These are phyloP conservation scores for Anthracocystis setariae DNA, from an alignment of 1,284 basidiomycete genomes.

Conservation along the genomic window DNA sequence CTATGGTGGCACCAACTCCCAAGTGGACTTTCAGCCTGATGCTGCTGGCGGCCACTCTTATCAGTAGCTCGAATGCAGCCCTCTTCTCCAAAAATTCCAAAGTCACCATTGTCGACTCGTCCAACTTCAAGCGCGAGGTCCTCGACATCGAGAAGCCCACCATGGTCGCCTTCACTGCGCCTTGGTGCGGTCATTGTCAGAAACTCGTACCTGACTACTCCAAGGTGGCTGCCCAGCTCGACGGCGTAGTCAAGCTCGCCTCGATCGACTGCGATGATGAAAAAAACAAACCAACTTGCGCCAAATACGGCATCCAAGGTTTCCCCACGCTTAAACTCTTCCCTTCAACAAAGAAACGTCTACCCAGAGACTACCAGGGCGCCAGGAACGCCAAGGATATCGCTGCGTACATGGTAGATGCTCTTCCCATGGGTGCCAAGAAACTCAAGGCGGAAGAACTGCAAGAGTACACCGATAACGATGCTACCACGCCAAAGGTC, in stretches of 20 bases:
- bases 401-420: conserved; percentile 79
- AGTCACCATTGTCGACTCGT: conserved; percentile 47
- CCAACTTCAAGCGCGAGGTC: conserved; percentile 62
- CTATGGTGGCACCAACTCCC: conserved; percentile 4
- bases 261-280: conserved; percentile 90
- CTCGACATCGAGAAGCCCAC: conserved; percentile 67
- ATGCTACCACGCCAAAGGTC: conserved; percentile 49
- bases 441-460: conserved; percentile 74
- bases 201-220: conserved; percentile 84
- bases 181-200: conserved; percentile 78
- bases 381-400: conserved; percentile 80
- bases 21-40: conserved; percentile 27
- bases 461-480: conserved; percentile 36
- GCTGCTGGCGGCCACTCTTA: conserved; percentile 23
- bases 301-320: conserved; percentile 84
- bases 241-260: conserved; percentile 86
- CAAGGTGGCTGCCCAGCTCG: conserved; percentile 80
- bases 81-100: conserved; percentile 58
- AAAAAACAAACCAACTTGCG: conserved; percentile 82
- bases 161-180: conserved; percentile 68
- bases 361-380: conserved; percentile 77
- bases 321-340: conserved; percentile 86
- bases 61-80: conserved; percentile 37
- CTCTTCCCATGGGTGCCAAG: conserved; percentile 77
- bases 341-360: conserved; percentile 70